Evolutionary conservation across 768 basidiomycete genomes (phyloP).

Genomic region (Exidia glandulosa): DNA sequence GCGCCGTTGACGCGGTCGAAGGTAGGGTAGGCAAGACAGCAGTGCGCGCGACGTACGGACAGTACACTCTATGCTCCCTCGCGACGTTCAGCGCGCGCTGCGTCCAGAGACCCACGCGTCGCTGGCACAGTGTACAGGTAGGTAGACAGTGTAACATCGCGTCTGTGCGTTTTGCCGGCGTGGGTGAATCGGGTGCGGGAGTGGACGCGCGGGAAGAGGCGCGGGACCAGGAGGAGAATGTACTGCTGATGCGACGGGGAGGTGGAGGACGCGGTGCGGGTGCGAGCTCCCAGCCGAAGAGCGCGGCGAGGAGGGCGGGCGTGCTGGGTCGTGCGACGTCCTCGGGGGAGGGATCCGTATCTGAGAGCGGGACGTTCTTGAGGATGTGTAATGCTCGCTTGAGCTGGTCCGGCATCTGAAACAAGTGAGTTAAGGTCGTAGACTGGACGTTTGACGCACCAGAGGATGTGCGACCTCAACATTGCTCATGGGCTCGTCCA

Average conservation of each 20-base stretch:
- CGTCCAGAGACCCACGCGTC: conserved; percentile 72
- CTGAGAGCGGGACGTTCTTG: background rate
- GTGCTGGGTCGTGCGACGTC: conserved; percentile 21
- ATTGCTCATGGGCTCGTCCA: conserved; percentile 42
- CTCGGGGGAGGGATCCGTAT: background rate
- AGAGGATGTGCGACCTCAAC: conserved; percentile 63
- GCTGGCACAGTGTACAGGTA: conserved; percentile 61
- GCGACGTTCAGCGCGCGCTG: conserved; percentile 57
- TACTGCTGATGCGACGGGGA: background rate
- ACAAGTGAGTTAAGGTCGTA: background rate
- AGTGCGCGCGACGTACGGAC: conserved; percentile 50
- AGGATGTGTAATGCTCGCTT: background rate
- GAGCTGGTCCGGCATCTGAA: background rate
- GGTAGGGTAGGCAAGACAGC: conserved; percentile 9
- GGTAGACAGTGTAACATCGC: conserved; percentile 44
- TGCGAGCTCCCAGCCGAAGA: conserved; percentile 39
- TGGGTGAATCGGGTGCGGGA: conserved; percentile 4
- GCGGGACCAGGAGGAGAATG: conserved; percentile 7
- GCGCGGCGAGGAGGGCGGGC: conserved; percentile 28
- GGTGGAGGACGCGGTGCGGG: conserved; percentile 14
- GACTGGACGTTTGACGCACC: conserved; percentile 35
- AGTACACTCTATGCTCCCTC: conserved; percentile 76
- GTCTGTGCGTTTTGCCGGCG: no score
- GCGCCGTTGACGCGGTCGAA: conserved; percentile 3
- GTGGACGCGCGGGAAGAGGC: conserved; percentile 13